These are phyloP conservation scores for Lithospermum erythrorhizon DNA, from an alignment of 257 asterid genomes.

Conservation along the genomic window DNA sequence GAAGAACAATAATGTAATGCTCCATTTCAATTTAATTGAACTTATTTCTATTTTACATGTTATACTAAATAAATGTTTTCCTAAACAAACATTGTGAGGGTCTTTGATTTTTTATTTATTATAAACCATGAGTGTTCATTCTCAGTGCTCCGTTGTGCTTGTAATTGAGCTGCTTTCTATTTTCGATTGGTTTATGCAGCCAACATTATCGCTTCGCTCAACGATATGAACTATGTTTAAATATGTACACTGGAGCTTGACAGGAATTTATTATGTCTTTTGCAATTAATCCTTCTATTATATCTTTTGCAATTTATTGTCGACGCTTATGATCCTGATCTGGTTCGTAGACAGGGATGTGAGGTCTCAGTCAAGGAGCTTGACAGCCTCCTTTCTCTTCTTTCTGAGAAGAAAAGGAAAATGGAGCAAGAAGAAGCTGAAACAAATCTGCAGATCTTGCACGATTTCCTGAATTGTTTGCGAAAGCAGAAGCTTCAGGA, in stretches of 20 bases:
- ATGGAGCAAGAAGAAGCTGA: constrained; percentile 97
- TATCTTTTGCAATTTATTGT: constrained; percentile 1
- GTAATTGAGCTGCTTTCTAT: background rate
- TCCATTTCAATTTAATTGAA: no score
- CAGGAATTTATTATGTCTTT: no score
- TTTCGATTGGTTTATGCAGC: background rate
- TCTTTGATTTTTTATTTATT: no score
- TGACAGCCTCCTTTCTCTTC: constrained; percentile 56
- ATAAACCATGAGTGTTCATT: background rate
- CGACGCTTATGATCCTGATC: constrained; percentile 15
- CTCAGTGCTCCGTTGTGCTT: background rate
- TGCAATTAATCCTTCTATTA: background rate
- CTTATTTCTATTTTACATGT: no score
- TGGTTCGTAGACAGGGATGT: constrained; percentile 77
- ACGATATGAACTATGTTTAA: background rate
- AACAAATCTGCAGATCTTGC: constrained; percentile 64
- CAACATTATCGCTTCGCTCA: background rate
- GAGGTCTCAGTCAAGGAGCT: constrained; percentile 73
- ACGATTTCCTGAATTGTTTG: constrained; percentile 61
- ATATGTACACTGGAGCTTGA: background rate
- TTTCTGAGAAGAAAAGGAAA: constrained; percentile 72
- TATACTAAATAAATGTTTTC: no score
- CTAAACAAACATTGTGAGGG: no score
- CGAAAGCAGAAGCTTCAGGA: constrained; percentile 73
- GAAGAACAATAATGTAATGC: no score